These are phyloP conservation scores for Serendipita sp. DNA, from an alignment of 768 basidiomycete species.

Conservation along the genomic window DNA sequence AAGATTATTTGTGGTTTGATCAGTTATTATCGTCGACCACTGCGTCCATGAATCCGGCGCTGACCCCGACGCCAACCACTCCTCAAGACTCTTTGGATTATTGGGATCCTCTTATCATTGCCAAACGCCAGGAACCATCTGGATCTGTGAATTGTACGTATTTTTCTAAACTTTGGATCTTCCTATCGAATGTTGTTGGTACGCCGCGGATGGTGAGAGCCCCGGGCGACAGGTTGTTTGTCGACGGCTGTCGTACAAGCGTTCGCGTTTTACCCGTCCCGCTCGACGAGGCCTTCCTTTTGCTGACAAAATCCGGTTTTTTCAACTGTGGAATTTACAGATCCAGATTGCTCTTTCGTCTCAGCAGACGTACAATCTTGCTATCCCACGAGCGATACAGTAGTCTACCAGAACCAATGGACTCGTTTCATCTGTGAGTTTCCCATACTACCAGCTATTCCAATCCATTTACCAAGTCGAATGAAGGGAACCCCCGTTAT, in stretches of 20 bases:
- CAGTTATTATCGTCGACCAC: neutral
- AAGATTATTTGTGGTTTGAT: neutral
- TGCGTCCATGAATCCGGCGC: neutral
- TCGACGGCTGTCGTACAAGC: neutral
- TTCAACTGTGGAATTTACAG: conserved; percentile 8
- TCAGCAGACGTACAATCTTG: conserved; percentile 67
- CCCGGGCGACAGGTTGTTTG: neutral
- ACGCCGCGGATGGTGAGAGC: neutral
- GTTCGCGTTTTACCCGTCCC: neutral
- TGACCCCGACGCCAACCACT: neutral
- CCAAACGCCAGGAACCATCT: neutral
- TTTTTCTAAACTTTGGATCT: neutral
- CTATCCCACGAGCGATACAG: conserved; percentile 41
- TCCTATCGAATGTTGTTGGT: neutral
- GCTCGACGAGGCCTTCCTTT: neutral
- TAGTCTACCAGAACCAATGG: conserved; percentile 58
- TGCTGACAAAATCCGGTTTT: neutral
- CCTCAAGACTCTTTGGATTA: neutral
- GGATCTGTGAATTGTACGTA: neutral
- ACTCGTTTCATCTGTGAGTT: conserved; percentile 56
- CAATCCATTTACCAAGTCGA: conserved; percentile 8
- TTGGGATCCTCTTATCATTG: neutral
- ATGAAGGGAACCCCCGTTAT: conserved; percentile 56
- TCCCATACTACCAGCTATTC: conserved; percentile 10
- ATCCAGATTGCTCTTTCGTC: conserved; percentile 21